Percentiles rank a stretch among this genome's conserved stretches.
Conservation (phyloP, 208 protist species). For the Wallacemonas sp. region DNA sequence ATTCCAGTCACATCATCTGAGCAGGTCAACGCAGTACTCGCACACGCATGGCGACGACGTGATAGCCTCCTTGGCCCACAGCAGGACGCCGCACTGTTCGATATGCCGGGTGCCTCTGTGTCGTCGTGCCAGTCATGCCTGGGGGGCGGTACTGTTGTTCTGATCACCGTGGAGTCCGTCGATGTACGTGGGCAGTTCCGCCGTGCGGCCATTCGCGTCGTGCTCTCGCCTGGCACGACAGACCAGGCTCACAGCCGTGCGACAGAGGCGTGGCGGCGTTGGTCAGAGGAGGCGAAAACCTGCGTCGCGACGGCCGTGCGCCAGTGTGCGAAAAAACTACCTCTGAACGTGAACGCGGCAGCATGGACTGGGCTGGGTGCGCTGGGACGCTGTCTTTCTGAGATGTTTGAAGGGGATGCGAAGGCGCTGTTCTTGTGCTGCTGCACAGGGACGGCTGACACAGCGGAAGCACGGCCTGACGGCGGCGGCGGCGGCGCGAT, state of each 20-base stretch:
- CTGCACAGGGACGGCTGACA: background rate
- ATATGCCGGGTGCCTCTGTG: background rate
- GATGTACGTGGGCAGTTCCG: conserved; percentile 31
- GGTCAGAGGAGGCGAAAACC: background rate
- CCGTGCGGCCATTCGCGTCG: conserved; percentile 23
- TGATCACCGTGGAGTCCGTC: conserved; percentile 32
- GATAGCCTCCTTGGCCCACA: background rate
- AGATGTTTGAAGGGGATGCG: background rate
- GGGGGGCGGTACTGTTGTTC: background rate
- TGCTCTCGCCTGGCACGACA: background rate
- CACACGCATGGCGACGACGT: background rate
- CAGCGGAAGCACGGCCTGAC: too few species aligned
- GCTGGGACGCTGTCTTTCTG: background rate
- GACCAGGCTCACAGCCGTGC: background rate
- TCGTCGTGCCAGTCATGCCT: background rate
- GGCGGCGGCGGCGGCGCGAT: too few species aligned
- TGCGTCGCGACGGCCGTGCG: too few species aligned
- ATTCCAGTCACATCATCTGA: background rate
- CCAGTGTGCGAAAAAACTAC: too few species aligned
- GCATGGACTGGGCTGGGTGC: background rate
- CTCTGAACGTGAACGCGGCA: too few species aligned
- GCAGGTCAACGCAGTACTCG: background rate
- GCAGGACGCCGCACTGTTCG: background rate
- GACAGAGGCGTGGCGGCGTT: background rate
- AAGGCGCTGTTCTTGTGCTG: conserved; percentile 10